Evolutionary conservation across 768 basidiomycete species (phyloP).

Genomic region (Lepiota brunneoincarnata): DNA sequence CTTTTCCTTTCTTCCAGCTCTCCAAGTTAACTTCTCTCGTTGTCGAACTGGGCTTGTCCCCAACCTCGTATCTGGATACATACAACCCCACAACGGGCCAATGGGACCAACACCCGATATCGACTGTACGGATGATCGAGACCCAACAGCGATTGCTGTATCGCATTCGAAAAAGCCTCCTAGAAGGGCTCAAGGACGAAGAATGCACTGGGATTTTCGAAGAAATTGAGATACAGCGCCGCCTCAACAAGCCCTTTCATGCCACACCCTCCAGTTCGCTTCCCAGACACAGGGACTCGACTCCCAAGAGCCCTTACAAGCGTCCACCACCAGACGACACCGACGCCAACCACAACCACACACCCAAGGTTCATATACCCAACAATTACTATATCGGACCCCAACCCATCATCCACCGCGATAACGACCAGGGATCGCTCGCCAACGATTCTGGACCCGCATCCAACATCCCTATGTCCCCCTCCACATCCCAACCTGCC

Average conservation of each 20-base stretch:
- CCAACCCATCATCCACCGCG: slow-evolving; percentile 9
- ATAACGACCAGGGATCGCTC: slow-evolving; percentile 10
- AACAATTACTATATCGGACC: slow-evolving; percentile 28
- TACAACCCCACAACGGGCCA: slow-evolving; percentile 51
- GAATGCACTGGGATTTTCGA: slow-evolving; percentile 57
- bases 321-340: slow-evolving; percentile 20
- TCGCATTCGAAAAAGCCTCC: slow-evolving; percentile 54
- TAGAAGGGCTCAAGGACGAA: slow-evolving; percentile 53
- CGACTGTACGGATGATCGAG: slow-evolving; percentile 55
- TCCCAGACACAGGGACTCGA: slow-evolving; percentile 1
- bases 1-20: slow-evolving; percentile 66
- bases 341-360: slow-evolving; percentile 4
- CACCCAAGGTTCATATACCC: slow-evolving; percentile 28
- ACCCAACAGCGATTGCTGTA: slow-evolving; percentile 63
- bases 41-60: slow-evolving; percentile 49
- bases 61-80: slow-evolving; percentile 57
- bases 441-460: slow-evolving; percentile 2
- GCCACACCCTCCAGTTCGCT: slow-evolving; percentile 10
- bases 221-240: slow-evolving; percentile 49
- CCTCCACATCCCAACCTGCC: slow-evolving; percentile 17
- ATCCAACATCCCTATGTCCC: slow-evolving; percentile 11
- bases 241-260: slow-evolving; percentile 15
- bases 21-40: slow-evolving; percentile 50
- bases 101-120: slow-evolving; percentile 68
- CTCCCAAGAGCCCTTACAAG: slow-evolving; percentile 16